Evolutionary conservation across 768 basidiomycete genomes (phyloP), one percentile per base, ranked within the genome.

Genomic region (Paxillus involutus): DNA sequence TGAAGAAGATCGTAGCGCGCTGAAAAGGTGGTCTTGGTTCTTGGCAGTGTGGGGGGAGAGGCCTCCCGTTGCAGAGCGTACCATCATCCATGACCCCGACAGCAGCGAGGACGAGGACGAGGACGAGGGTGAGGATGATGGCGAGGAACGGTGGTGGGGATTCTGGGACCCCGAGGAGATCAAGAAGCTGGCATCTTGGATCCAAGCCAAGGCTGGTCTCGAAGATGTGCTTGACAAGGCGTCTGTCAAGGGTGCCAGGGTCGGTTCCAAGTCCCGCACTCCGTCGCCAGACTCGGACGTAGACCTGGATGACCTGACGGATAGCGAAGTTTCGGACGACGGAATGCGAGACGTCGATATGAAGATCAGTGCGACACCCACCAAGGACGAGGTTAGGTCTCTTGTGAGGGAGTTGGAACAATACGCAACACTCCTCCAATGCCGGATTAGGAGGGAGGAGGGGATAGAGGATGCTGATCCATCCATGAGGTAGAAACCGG

Each of bases 1-100:
- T 8, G 68, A 72, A 30, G 80, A 81, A 13, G 81, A 84, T n/a
- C 73, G 83, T n/a, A 65, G 67, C 19, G 69, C 73, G 33, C 68
- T 86, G 66, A 77, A 67, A 53, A 77, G 80, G 32, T 93, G 90
- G 89, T 76, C 82, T 1, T 90, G 86, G 86, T 87, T 89, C 65
- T 62, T 93, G n/a, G 83, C 80, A 4, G 86, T 90, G 1, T 88
- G 83, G 80, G 89, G 89, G 1, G 80, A 69, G 68, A 78, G 71
- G 56, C 82, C 84, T 17, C 52, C 62, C 0, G 43, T 54, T 0
- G 57, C 65, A 17, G 71, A 70, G 53, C 57, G 68, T 43, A 68
- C 61, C 26, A 47, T 53, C 9, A 46, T 54, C 19, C 58, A 69
- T 6, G 67, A 73, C 9, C 29, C 55, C 8, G 55, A 59, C 6